These are phyloP conservation scores for Cryptococcus sp. DNA, from an alignment of 1,284 basidiomycete genomes.

Conservation along the genomic window DNA sequence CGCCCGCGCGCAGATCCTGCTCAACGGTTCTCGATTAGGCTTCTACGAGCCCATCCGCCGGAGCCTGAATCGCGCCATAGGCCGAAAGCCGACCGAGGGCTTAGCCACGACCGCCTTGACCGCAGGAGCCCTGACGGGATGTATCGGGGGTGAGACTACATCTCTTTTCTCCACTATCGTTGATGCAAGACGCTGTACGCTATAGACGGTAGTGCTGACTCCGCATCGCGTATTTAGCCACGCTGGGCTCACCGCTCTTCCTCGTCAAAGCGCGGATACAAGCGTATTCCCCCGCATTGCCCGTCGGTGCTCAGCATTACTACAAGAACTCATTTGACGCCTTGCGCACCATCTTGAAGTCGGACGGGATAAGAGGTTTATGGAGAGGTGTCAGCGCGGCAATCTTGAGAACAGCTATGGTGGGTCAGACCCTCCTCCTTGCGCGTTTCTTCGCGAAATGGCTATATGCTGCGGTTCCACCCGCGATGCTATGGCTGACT, in stretches of 20 bases:
- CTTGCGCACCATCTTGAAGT: constrained; percentile 71
- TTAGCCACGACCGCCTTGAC: constrained; percentile 71
- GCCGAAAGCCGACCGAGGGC: constrained; percentile 65
- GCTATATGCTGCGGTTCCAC: too few species aligned
- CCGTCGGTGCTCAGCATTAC: constrained; percentile 88
- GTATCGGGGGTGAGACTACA: constrained; percentile 74
- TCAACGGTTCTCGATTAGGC: constrained; percentile 95
- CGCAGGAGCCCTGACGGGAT: constrained; percentile 85
- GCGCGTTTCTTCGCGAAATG: background rate
- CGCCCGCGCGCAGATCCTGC: constrained; percentile 63
- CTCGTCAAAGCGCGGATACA: constrained; percentile 97
- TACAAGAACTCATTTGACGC: constrained; percentile 85
- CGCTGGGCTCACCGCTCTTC: constrained; percentile 91
- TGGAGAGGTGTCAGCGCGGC: constrained; percentile 91
- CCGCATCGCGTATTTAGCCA: constrained; percentile 58
- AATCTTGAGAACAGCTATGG: constrained; percentile 90
- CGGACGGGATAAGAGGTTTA: constrained; percentile 77
- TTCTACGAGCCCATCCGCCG: constrained; percentile 93
- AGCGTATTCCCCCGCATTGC: constrained; percentile 90
- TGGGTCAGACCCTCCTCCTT: constrained; percentile 55
- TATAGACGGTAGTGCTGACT: too few species aligned
- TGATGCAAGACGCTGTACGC: too few species aligned
- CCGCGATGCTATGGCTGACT: background rate
- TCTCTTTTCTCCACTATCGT: background rate
- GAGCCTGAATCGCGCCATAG: constrained; percentile 68